Evolutionary conservation across 495 filamentous ascomycete genomes (phyloP).

Genomic region (Hypoxylon trugodes): DNA sequence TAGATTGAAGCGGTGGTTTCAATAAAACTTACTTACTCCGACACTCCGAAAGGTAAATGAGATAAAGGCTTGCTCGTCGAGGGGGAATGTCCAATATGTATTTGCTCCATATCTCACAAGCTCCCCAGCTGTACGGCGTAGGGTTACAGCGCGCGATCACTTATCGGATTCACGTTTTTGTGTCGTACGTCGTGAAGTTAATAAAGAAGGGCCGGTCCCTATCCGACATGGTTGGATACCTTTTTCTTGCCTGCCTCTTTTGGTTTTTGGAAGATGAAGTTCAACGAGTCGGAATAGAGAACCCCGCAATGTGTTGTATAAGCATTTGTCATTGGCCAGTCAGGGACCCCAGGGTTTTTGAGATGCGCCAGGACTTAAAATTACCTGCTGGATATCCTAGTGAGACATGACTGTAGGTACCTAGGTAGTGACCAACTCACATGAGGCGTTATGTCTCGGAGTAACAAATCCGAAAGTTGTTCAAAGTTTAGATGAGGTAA

Average conservation of each 20-base stretch:
- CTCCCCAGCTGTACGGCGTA: not conserved
- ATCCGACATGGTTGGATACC: not conserved
- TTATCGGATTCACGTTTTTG: constrained; percentile 12
- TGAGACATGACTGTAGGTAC: constrained; percentile 3
- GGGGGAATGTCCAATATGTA: constrained; percentile 39
- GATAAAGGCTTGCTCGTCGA: constrained; percentile 7
- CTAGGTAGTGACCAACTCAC: too few species aligned
- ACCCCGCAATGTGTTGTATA: constrained; percentile 27
- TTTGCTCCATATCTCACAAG: constrained; percentile 31
- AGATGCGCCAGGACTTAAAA: constrained; percentile 4
- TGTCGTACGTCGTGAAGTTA: not conserved
- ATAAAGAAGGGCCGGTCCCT: constrained; percentile 1
- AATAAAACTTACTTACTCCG: constrained; percentile 21
- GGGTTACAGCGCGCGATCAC: constrained; percentile 29
- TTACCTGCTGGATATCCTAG: constrained; percentile 1
- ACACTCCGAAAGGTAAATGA: not conserved
- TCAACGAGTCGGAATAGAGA: constrained; percentile 26
- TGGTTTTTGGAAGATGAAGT: constrained; percentile 6
- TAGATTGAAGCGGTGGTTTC: not conserved
- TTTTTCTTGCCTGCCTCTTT: not conserved
- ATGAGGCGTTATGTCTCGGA: not conserved
- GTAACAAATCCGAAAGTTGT: not conserved
- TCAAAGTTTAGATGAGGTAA: not conserved
- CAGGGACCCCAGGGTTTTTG: not conserved
- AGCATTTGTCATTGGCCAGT: constrained; percentile 14